A percentile compares a stretch with the other conserved stretches of the same genome.
These are phyloP conservation scores for Jimgerdemannia lactiflua DNA, from an alignment of 192 early-diverging fungal species.

Conservation along the genomic window DNA sequence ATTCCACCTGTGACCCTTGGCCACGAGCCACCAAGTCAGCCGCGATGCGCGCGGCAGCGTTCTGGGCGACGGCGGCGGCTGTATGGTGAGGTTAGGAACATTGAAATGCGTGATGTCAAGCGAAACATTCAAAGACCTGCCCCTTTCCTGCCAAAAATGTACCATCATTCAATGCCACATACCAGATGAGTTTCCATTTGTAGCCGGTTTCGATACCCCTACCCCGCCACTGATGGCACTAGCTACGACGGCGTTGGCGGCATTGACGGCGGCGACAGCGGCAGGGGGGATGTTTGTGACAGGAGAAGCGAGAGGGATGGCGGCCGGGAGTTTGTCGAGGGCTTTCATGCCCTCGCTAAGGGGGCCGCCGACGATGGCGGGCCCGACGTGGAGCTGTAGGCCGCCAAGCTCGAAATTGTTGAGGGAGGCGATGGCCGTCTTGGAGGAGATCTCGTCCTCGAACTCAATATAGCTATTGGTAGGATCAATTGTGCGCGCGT, in stretches of 20 bases:
- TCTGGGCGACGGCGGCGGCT: constrained; percentile 41
- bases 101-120: too few relatives aligned
- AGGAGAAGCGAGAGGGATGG: background rate
- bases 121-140: too few relatives aligned
- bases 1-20: constrained; percentile 35
- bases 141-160: background rate
- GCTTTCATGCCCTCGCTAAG: constrained; percentile 78
- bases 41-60: constrained; percentile 44
- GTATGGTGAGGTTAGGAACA: constrained; percentile 1
- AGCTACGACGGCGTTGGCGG: background rate
- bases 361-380: constrained; percentile 74
- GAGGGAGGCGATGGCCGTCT: constrained; percentile 62
- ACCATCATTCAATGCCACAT: too few relatives aligned
- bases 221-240: background rate
- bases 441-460: constrained; percentile 52
- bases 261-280: background rate
- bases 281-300: background rate
- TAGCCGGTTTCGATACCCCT: too few relatives aligned
- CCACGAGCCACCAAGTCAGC: constrained; percentile 39
- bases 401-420: constrained; percentile 80
- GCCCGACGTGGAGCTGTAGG: constrained; percentile 60
- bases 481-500: background rate
- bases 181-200: too few relatives aligned
- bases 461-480: constrained; percentile 75
- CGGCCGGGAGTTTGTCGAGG: constrained; percentile 51